phyloP scores from a whole-genome alignment of 2,329 filamentous ascomycete species.

The Aschersonia sp. region DNA sequence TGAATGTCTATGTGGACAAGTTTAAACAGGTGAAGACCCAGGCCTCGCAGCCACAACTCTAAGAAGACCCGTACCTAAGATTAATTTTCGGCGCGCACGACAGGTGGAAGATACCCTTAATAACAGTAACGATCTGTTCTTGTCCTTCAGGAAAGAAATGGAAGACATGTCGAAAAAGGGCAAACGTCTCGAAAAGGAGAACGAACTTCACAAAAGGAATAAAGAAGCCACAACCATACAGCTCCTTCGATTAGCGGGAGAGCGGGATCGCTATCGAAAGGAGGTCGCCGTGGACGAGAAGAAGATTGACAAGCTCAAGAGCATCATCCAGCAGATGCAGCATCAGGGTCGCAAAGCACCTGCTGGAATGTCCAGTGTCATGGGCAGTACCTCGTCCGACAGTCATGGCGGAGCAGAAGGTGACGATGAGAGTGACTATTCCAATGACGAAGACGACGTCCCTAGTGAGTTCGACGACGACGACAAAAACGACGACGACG shows the following conservation, averaged over 20 bases:
- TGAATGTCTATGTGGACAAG: conserved; percentile 98
- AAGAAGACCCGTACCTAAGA: neutral
- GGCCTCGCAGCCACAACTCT: neutral
- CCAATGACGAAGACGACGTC: conserved; percentile 46
- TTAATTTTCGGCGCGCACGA: neutral
- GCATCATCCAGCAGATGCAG: conserved; percentile 93
- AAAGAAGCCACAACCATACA: conserved; percentile 89
- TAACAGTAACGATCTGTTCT: conserved; percentile 93
- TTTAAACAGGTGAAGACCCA: conserved; percentile 81
- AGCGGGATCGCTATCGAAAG: conserved; percentile 71
- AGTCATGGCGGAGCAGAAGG: conserved; percentile 32
- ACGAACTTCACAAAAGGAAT: conserved; percentile 78
- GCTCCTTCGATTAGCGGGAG: conserved; percentile 94
- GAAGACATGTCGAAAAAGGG: conserved; percentile 99
- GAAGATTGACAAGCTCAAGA: conserved; percentile 84
- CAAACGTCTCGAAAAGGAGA: conserved; percentile 92
- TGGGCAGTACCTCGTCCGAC: conserved; percentile 45
- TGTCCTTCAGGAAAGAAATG: conserved; percentile 98
- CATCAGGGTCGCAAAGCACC: conserved; percentile 72
- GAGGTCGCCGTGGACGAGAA: conserved; percentile 41
- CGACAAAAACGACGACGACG: conserved; percentile 19
- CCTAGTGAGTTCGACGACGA: conserved; percentile 52
- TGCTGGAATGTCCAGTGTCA: conserved; percentile 46
- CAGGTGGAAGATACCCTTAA: conserved; percentile 97
- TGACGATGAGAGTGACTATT: conserved; percentile 46